Base-by-base conservation (phyloP, 2,329 filamentous ascomycete genomes). In the Monilinia fructigena region DNA sequence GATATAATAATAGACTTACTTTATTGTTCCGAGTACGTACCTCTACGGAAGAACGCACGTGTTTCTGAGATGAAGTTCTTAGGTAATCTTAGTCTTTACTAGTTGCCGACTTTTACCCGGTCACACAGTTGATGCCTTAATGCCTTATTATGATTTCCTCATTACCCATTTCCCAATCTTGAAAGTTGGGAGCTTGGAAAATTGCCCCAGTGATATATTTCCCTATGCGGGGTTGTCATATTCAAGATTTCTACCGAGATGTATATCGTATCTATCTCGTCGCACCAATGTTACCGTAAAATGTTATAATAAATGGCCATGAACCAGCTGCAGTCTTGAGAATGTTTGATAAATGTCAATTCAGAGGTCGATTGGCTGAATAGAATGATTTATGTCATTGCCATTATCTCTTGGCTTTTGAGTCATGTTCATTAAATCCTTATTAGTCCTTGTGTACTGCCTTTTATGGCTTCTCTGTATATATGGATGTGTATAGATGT, bases 401-500 rank as follows among this genome's bases (percentile, higher is more conserved):
- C 8, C 26, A 16, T 47, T 20, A 60, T 60, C 56, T 48, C 56
- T 60, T 48, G 56, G 42, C 42, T 35, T 48, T 23, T 3, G 28
- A 60, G n/a, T 18, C 28, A 23, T 59, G 40, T 20, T 59, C 16
- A 31, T 31, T 12, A 8, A 6, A 38, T 11, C 16, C 23, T 20
- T 5, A 26, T 20, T 5, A 26, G 31, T 16, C 23, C 26, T 31
- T 31, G 23, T 26, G 35, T 26, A 26, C n/a, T 26, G n/a, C 55
- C 20, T 10, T 47, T 18, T 5, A 47, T 20, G 16, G 4, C 1
- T 28, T 18, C 14, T 28, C 14, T 52, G 20, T 23, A 23, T 48
- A 48, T 35, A 8, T 23, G 23, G 23, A 23, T 23, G 23, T 23
- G 23, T 23, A 1, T 23, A 23, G 23, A 23, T 23, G 23, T n/a